Conservation (phyloP, 169 alveolate species). For the Eimeria falciformis region DNA sequence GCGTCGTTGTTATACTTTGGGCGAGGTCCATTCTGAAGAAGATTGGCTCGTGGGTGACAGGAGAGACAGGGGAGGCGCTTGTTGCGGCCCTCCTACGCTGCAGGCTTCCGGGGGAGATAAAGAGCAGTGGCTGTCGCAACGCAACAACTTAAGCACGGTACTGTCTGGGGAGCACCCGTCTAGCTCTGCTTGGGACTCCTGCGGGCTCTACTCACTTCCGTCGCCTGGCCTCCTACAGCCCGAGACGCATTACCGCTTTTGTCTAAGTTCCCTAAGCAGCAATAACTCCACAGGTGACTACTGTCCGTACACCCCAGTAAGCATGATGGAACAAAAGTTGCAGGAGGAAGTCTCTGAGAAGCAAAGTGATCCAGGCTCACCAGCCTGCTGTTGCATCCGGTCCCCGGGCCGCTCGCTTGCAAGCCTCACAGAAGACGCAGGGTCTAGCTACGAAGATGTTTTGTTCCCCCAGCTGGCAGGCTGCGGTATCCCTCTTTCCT, state of each 20-base stretch:
- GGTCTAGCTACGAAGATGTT: neutral
- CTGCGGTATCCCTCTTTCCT: neutral
- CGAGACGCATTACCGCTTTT: neutral
- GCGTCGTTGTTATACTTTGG: neutral
- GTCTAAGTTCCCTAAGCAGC: constrained; percentile 10
- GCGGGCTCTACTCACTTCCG: constrained; percentile 15
- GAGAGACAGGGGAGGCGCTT: neutral
- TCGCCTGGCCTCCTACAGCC: neutral
- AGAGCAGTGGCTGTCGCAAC: constrained; percentile 4
- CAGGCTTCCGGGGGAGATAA: neutral
- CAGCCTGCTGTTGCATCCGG: constrained; percentile 48
- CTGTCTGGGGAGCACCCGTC: neutral
- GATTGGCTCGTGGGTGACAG: neutral
- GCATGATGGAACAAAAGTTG: neutral
- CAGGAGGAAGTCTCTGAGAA: neutral
- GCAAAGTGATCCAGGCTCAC: neutral
- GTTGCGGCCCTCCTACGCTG: neutral
- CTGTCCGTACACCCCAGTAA: constrained; percentile 7
- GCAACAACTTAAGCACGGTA: neutral
- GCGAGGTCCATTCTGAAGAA: neutral
- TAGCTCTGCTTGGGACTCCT: constrained; percentile 25
- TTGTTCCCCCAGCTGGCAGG: constrained; percentile 1
- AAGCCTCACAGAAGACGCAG: neutral
- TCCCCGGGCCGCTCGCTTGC: neutral
- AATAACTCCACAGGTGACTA: neutral